A percentile compares a stretch with the other conserved stretches of the same genome.
These are phyloP conservation scores for Pythium vanterpoolii DNA, from an alignment of 352 stramenopile genomes.

Conservation along the genomic window DNA sequence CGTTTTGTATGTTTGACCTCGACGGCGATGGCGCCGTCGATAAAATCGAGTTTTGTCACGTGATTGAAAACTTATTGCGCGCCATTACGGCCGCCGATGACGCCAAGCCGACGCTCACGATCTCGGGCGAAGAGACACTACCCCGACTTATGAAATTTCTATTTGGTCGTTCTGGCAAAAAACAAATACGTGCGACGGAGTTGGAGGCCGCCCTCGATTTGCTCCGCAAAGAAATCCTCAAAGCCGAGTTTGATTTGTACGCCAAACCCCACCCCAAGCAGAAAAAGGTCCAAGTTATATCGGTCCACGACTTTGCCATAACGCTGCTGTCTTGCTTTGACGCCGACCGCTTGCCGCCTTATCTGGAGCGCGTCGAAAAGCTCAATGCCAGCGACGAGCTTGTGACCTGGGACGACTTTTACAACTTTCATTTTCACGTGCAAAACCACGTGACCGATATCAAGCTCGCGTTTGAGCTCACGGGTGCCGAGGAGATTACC, in stretches of 20 bases:
- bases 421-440: conserved; percentile 69
- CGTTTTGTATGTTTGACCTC: conserved; percentile 80
- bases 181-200: conserved; percentile 54
- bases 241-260: conserved; percentile 73
- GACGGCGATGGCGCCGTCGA: conserved; percentile 70
- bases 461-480: conserved; percentile 71
- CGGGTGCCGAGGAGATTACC: conserved; percentile 55
- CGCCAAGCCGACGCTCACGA: conserved; percentile 10
- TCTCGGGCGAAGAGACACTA: conserved; percentile 44
- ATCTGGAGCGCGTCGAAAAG: conserved; percentile 54
- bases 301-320: conserved; percentile 75
- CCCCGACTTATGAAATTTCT: conserved; percentile 62
- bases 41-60: conserved; percentile 69
- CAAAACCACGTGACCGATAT: conserved; percentile 71
- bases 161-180: conserved; percentile 53
- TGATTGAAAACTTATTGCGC: conserved; percentile 63
- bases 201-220: conserved; percentile 45
- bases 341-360: conserved; percentile 53
- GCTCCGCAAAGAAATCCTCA: conserved; percentile 58
- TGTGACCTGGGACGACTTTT: conserved; percentile 73
- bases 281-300: conserved; percentile 47
- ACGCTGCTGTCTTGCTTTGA: conserved; percentile 75
- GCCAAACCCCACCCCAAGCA: conserved; percentile 36
- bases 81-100: conserved; percentile 32
- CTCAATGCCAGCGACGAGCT: conserved; percentile 58